Conservation (phyloP, 2,329 filamentous ascomycete genomes). For the Fusarium coffeatum region DNA sequence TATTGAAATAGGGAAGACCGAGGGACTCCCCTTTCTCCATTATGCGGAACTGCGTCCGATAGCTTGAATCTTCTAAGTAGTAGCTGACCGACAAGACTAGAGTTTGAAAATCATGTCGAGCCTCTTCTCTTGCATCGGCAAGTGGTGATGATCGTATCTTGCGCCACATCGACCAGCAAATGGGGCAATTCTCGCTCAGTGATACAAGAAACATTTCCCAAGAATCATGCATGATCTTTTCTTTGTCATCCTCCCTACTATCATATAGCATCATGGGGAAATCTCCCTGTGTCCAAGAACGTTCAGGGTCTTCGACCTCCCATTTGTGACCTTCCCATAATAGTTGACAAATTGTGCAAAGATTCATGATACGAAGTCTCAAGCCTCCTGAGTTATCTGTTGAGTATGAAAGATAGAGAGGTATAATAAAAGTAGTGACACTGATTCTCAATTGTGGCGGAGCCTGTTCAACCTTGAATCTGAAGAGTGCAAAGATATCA, state of each 20-base stretch:
- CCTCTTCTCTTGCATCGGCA: neutral
- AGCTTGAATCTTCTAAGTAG: no score
- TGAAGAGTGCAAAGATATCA: neutral
- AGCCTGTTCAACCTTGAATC: neutral
- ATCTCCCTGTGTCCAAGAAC: no score
- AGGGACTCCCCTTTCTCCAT: no score
- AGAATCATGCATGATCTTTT: neutral
- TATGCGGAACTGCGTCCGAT: no score
- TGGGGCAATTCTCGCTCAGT: neutral
- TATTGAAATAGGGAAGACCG: no score
- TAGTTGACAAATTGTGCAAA: neutral
- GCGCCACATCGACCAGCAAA: neutral
- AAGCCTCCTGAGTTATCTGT: no score
- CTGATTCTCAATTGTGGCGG: neutral
- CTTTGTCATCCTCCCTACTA: no score
- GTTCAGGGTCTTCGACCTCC: no score
- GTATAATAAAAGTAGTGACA: neutral
- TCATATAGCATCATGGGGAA: no score
- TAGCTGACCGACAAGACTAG: no score
- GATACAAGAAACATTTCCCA: neutral
- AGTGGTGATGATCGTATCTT: neutral
- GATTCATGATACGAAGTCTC: neutral
- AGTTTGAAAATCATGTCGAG: no score
- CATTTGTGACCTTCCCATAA: neutral
- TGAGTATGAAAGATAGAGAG: neutral